A percentile compares a stretch with the other conserved stretches of the same genome.
Conservation (phyloP, 768 basidiomycete species). For the Russula earlei region DNA sequence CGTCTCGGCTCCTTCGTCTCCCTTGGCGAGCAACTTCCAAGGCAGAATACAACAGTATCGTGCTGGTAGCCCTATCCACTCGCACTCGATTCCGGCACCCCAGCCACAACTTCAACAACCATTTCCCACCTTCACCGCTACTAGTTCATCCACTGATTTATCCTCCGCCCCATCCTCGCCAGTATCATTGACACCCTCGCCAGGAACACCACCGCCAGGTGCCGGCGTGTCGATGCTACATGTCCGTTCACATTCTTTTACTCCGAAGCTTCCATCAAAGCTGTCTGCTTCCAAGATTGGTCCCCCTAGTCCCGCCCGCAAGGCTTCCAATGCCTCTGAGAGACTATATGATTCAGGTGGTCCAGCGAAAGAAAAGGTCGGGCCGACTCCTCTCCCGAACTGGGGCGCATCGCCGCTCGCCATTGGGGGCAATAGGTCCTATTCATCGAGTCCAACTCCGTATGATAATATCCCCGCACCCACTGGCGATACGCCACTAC, state of each 20-base stretch:
- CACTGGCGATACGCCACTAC: slow-evolving; percentile 30
- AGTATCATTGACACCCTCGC: slow-evolving; percentile 28
- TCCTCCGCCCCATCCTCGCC: slow-evolving; percentile 18
- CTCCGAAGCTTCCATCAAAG: slow-evolving; percentile 63
- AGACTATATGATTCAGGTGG: neutral
- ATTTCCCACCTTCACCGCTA: slow-evolving; percentile 25
- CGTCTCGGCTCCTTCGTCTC: slow-evolving; percentile 26
- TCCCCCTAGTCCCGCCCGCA: slow-evolving; percentile 41
- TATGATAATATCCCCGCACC: slow-evolving; percentile 17
- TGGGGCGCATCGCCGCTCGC: slow-evolving; percentile 28
- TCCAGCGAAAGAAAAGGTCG: neutral
- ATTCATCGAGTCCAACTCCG: slow-evolving; percentile 17
- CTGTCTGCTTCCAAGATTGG: slow-evolving; percentile 45
- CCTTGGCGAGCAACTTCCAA: slow-evolving; percentile 44
- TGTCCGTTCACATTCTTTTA: slow-evolving; percentile 59
- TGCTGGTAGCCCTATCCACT: slow-evolving; percentile 32
- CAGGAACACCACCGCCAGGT: slow-evolving; percentile 16
- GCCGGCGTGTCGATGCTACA: slow-evolving; percentile 30
- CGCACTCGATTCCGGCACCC: slow-evolving; percentile 22
- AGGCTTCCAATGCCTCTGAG: slow-evolving; percentile 26
- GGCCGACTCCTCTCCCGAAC: neutral
- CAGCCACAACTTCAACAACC: slow-evolving; percentile 24
- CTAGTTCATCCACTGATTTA: slow-evolving; percentile 8
- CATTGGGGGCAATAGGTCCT: slow-evolving; percentile 20
- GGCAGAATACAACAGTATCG: slow-evolving; percentile 61